phyloP scores from a whole-genome alignment of 2,329 filamentous ascomycete species.

The Lecanosticta acicola region DNA sequence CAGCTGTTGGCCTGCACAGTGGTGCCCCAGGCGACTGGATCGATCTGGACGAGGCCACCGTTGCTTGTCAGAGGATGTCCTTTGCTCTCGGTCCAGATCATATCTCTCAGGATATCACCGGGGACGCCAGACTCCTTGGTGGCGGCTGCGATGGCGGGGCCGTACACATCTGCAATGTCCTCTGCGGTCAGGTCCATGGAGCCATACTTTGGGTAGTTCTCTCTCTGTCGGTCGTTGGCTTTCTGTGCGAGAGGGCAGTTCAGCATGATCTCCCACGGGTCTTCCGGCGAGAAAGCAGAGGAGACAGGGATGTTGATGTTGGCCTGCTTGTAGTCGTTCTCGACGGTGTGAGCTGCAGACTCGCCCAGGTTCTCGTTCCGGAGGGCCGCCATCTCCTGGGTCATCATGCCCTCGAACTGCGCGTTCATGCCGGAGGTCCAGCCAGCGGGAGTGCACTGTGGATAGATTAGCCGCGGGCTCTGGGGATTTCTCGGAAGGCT shows the following conservation, averaged over 20 bases:
- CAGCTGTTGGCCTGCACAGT: neutral
- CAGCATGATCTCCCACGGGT: conserved; percentile 9
- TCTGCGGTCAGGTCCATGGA: conserved; percentile 15
- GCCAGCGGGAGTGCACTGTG: neutral
- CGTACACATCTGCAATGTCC: conserved; percentile 13
- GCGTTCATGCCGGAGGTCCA: neutral
- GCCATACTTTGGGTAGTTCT: conserved; percentile 11
- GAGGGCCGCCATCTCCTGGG: neutral
- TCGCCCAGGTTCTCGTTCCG: neutral
- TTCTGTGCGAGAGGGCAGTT: conserved; percentile 9
- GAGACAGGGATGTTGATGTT: conserved; percentile 4
- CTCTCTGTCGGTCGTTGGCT: conserved; percentile 11
- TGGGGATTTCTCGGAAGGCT: neutral
- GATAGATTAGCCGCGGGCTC: neutral
- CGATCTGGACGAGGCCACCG: conserved; percentile 4
- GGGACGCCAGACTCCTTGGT: conserved; percentile 10
- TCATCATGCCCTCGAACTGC: neutral
- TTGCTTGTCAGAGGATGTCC: conserved; percentile 11
- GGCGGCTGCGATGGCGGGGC: conserved; percentile 8
- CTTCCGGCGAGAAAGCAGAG: conserved; percentile 5
- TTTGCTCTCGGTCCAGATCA: conserved; percentile 17
- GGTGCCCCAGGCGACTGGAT: conserved; percentile 2
- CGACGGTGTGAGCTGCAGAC: neutral
- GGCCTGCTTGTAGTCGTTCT: conserved; percentile 7
- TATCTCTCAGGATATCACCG: conserved; percentile 8